Conservation (phyloP, 2,329 filamentous ascomycete species). For the Magnaporthiopsis rhizophila region DNA sequence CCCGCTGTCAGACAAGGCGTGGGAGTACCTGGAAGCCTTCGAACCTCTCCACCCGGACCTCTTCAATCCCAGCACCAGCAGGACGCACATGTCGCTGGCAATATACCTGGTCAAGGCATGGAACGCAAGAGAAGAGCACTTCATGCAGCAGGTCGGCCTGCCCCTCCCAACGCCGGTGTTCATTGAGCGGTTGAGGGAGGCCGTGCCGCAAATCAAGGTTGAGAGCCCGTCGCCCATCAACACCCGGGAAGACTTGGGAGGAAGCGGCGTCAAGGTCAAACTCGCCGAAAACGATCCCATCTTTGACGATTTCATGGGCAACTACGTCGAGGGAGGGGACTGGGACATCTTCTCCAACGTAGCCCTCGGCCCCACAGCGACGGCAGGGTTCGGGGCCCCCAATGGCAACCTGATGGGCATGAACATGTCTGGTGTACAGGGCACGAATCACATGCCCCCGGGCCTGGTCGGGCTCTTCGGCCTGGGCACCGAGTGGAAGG, state of each 20-base stretch:
- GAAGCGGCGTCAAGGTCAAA: neutral
- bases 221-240: conserved; percentile 16
- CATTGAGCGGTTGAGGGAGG: conserved; percentile 34
- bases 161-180: conserved; percentile 34
- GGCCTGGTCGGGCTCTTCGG: neutral
- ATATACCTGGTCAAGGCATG: conserved; percentile 44
- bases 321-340: conserved; percentile 36
- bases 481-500: neutral
- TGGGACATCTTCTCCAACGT: conserved; percentile 35
- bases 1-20: conserved; percentile 43
- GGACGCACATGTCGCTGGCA: conserved; percentile 35
- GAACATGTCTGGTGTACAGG: neutral
- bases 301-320: conserved; percentile 36
- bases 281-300: conserved; percentile 14
- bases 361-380: neutral
- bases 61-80: conserved; percentile 36
- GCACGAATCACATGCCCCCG: neutral
- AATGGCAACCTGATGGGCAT: neutral
- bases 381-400: neutral
- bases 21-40: conserved; percentile 36
- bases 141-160: conserved; percentile 21
- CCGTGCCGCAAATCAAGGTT: conserved; percentile 29
- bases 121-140: conserved; percentile 37
- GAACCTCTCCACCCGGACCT: conserved; percentile 44
- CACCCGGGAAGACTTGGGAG: neutral